Percentiles rank a stretch among this genome's conserved stretches.
Evolutionary conservation across 2,329 filamentous ascomycete species (phyloP).

Genomic region (Paracoccidioides brasiliensis): DNA sequence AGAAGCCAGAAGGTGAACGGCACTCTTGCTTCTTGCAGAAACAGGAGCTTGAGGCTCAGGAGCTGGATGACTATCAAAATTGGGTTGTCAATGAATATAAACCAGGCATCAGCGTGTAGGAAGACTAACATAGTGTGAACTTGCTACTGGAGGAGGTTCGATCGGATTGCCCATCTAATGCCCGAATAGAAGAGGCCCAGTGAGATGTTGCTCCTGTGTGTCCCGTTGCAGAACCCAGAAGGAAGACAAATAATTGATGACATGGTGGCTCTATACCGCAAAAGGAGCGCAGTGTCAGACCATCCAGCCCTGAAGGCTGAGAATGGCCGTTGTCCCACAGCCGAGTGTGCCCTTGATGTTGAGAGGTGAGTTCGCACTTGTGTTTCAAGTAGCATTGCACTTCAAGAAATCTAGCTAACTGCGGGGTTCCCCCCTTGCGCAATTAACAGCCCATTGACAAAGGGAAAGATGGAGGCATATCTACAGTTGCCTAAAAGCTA

Average conservation of each 20-base stretch:
- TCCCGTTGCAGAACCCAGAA: constrained; percentile 4
- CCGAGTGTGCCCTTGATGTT: not conserved
- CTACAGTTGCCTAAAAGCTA: not conserved
- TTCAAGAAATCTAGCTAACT: not conserved
- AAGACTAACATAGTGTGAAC: constrained; percentile 1
- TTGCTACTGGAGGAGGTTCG: constrained; percentile 5
- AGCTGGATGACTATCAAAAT: not conserved
- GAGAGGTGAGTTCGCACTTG: not conserved
- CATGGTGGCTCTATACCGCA: constrained; percentile 1
- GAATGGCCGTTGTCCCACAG: not conserved
- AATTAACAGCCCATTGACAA: not conserved
- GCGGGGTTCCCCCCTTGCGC: not conserved
- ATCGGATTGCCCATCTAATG: constrained; percentile 4
- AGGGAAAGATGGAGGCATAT: constrained; percentile 5
- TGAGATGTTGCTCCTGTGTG: constrained; percentile 1
- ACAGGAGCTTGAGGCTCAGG: not conserved
- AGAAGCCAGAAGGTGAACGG: not conserved
- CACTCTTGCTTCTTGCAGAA: not conserved
- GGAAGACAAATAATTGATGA: constrained; percentile 3
- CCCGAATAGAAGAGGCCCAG: constrained; percentile 4
- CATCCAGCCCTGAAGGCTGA: not conserved
- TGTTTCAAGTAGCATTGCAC: not conserved
- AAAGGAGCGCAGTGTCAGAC: constrained; percentile 2
- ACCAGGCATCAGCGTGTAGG: not conserved
- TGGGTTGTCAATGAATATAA: not conserved